These are phyloP conservation scores for Gossypium schwendimanii DNA, from an alignment of 441 rosid species.

Conservation along the genomic window DNA sequence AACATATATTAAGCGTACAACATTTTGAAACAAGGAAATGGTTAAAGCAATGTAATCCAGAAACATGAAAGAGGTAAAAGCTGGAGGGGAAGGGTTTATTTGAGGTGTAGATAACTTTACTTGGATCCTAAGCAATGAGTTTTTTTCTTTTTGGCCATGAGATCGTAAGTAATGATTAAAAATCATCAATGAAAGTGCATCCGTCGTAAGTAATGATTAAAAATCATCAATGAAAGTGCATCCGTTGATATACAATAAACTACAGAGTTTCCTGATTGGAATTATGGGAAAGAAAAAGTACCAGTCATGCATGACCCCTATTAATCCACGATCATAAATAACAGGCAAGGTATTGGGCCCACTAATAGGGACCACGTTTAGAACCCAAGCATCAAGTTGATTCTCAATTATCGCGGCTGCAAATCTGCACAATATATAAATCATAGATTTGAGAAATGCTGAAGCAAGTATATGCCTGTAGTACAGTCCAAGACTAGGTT, in stretches of 20 bases:
- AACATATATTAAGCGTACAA: neutral
- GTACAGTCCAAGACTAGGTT: slow-evolving; percentile 11
- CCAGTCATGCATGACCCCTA: slow-evolving; percentile 98
- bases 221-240: neutral
- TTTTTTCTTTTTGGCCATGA: neutral
- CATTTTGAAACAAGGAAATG: neutral
- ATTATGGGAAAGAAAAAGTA: slow-evolving; percentile 26
- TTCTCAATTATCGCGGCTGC: slow-evolving; percentile 78
- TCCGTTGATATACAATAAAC: neutral
- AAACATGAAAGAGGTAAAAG: neutral
- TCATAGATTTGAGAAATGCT: slow-evolving; percentile 9
- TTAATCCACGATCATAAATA: slow-evolving; percentile 88
- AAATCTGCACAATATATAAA: slow-evolving; percentile 47
- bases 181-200: too few relatives aligned
- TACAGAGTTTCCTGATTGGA: neutral
- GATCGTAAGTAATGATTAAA: slow-evolving; percentile 5
- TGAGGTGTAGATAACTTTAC: neutral
- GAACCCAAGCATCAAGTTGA: slow-evolving; percentile 77
- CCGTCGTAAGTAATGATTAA: too few relatives aligned
- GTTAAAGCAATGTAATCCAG: neutral
- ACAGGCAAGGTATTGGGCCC: slow-evolving; percentile 93
- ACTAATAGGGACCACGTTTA: slow-evolving; percentile 84
- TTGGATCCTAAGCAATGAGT: neutral
- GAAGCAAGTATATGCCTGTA: neutral
- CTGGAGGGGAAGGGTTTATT: neutral